Conservation (phyloP, 768 basidiomycete genomes). For the Termitomyces sp. region DNA sequence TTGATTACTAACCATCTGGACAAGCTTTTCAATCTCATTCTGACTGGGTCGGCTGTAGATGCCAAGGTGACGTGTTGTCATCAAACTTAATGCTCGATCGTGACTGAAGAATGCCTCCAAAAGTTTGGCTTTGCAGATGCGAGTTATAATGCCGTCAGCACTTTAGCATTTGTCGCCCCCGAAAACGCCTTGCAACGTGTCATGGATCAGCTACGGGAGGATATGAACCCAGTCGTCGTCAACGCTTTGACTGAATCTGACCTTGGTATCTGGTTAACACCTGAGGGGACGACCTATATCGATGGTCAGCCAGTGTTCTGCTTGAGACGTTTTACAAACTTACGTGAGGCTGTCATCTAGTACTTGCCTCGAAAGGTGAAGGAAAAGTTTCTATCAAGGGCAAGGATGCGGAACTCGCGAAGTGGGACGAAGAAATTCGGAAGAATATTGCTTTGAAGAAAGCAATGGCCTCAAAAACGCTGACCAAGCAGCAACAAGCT, state of each 20-base stretch:
- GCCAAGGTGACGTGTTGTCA: conserved; percentile 34
- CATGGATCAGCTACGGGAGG: conserved; percentile 57
- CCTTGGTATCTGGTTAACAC: conserved; percentile 80
- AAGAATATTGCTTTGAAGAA: conserved; percentile 82
- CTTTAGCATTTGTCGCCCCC: conserved; percentile 79
- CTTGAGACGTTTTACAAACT: not conserved
- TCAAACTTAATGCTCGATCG: not conserved
- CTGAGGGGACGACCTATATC: conserved; percentile 72
- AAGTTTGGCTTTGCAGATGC: conserved; percentile 57
- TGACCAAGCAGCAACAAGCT: conserved; percentile 83
- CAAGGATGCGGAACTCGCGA: conserved; percentile 83
- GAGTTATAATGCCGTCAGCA: conserved; percentile 67
- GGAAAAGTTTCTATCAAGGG: conserved; percentile 55
- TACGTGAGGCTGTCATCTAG: conserved; percentile 26
- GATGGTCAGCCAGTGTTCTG: conserved; percentile 50
- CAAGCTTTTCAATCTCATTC: conserved; percentile 40
- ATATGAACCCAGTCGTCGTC: conserved; percentile 59
- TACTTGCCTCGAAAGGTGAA: conserved; percentile 58
- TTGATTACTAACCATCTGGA: conserved; percentile 48
- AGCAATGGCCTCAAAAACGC: conserved; percentile 35
- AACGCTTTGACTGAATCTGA: conserved; percentile 66
- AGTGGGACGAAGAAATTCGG: conserved; percentile 95
- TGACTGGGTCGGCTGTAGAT: conserved; percentile 40
- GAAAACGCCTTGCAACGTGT: conserved; percentile 59
- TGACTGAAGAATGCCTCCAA: not conserved